Evolutionary conservation across 371 early-diverging fungal genomes (phyloP).

Genomic region (Mucor racemosus): DNA sequence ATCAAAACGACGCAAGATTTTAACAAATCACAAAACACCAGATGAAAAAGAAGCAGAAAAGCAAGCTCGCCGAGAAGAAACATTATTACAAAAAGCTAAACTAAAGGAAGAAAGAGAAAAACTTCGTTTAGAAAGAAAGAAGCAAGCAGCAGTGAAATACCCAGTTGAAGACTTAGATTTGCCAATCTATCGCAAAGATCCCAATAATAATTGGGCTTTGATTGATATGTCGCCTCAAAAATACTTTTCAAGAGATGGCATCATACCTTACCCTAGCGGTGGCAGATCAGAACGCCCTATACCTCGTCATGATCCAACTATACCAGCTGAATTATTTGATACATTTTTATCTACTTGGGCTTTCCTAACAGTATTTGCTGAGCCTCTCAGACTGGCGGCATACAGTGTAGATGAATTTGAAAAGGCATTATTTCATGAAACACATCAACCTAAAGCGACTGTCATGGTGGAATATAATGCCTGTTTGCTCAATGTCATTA

Average conservation of each 20-base stretch:
- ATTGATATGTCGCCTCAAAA: constrained; percentile 46
- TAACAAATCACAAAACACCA: constrained; percentile 24
- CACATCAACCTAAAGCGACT: constrained; percentile 35
- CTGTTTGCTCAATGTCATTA: constrained; percentile 48
- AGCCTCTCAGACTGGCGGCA: constrained; percentile 40
- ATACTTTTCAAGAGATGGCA: constrained; percentile 14
- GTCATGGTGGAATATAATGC: constrained; percentile 41
- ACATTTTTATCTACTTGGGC: constrained; percentile 41
- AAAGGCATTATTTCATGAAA: constrained; percentile 31
- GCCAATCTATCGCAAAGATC: constrained; percentile 56
- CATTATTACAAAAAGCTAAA: constrained; percentile 37
- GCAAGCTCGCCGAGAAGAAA: constrained; percentile 51
- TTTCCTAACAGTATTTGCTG: constrained; percentile 50
- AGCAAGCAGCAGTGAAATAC: constrained; percentile 58
- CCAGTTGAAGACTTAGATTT: constrained; percentile 68
- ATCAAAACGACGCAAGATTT: constrained; percentile 22
- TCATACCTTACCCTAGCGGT: constrained; percentile 50
- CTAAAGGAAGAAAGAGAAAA: constrained; percentile 37
- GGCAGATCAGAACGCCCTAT: constrained; percentile 43
- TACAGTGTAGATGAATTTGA: constrained; percentile 55
- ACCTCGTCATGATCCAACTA: constrained; percentile 30
- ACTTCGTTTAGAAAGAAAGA: constrained; percentile 37
- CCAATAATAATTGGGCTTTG: constrained; percentile 47
- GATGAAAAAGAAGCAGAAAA: constrained; percentile 47
- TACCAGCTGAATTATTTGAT: constrained; percentile 41